phyloP scores from a whole-genome alignment of 208 protist genomes.

The Trypanosoma lewisi region DNA sequence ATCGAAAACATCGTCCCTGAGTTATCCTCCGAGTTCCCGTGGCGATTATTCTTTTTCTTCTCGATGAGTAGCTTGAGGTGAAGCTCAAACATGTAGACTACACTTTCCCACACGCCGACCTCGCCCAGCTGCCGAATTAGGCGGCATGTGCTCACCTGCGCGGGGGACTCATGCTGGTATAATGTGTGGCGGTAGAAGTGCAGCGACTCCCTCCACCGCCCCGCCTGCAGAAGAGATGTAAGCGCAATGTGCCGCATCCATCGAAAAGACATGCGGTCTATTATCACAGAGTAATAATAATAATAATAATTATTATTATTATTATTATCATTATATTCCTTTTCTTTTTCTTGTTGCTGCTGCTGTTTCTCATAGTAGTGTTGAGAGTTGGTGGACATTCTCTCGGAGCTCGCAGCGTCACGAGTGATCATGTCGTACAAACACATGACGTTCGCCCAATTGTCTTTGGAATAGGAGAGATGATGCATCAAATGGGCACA shows the following conservation, averaged over 20 bases:
- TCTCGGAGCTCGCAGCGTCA: not conserved
- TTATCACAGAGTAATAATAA: too few relatives aligned
- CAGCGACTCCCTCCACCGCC: slow-evolving; percentile 41
- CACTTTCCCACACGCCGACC: slow-evolving; percentile 28
- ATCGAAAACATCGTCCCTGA: slow-evolving; percentile 64
- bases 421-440: slow-evolving; percentile 8
- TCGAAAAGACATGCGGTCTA: too few relatives aligned
- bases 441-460: slow-evolving; percentile 13
- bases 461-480: slow-evolving; percentile 11
- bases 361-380: too few relatives aligned
- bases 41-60: too few relatives aligned
- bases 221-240: slow-evolving; percentile 32
- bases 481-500: slow-evolving; percentile 19
- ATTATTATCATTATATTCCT: not conserved
- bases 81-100: slow-evolving; percentile 42
- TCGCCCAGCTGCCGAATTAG: slow-evolving; percentile 41
- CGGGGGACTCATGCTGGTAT: slow-evolving; percentile 49
- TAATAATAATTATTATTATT: not conserved
- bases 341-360: not conserved
- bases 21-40: too few relatives aligned
- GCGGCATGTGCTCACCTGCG: slow-evolving; percentile 40
- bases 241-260: slow-evolving; percentile 42
- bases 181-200: slow-evolving; percentile 50
- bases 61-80: slow-evolving; percentile 43
- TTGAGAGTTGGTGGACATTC: too few relatives aligned